These are phyloP conservation scores for Chaetomium sp. DNA, from an alignment of 2,329 filamentous ascomycete genomes.

Conservation along the genomic window DNA sequence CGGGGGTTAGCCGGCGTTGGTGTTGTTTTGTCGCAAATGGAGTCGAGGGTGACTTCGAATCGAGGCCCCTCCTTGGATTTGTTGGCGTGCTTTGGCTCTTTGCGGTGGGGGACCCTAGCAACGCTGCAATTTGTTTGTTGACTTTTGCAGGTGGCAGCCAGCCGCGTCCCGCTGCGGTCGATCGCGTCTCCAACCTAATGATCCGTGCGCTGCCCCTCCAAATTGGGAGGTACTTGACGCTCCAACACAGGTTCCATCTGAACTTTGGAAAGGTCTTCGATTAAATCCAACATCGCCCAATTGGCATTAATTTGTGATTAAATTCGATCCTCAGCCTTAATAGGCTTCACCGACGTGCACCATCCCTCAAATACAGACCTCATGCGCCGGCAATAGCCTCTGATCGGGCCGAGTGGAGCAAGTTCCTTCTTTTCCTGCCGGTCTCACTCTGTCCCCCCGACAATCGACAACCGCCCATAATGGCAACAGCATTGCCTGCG, in stretches of 20 bases:
- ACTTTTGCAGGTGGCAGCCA: slow-evolving; percentile 31
- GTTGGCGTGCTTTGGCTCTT: slow-evolving; percentile 15
- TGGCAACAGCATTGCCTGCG: slow-evolving; percentile 31
- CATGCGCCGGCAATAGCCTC: slow-evolving; percentile 25
- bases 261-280: not conserved
- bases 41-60: not conserved
- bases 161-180: slow-evolving; percentile 19
- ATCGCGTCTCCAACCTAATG: slow-evolving; percentile 29
- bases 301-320: not conserved
- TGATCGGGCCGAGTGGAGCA: slow-evolving; percentile 13
- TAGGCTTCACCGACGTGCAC: not conserved
- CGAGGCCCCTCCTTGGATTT: slow-evolving; percentile 14
- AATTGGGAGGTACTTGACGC: not conserved
- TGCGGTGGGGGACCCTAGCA: slow-evolving; percentile 37
- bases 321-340: not conserved
- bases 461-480: slow-evolving; percentile 17
- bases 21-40: slow-evolving; percentile 20
- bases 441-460: slow-evolving; percentile 11
- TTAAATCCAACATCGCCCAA: not conserved
- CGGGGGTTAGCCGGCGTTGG: slow-evolving; percentile 12
- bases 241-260: not conserved
- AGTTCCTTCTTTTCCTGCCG: slow-evolving; percentile 10
- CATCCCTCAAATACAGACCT: not conserved
- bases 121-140: slow-evolving; percentile 43
- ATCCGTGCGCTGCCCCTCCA: slow-evolving; percentile 30